phyloP scores from a whole-genome alignment of 371 early-diverging fungal genomes.

The Syncephalastrum racemosum region DNA sequence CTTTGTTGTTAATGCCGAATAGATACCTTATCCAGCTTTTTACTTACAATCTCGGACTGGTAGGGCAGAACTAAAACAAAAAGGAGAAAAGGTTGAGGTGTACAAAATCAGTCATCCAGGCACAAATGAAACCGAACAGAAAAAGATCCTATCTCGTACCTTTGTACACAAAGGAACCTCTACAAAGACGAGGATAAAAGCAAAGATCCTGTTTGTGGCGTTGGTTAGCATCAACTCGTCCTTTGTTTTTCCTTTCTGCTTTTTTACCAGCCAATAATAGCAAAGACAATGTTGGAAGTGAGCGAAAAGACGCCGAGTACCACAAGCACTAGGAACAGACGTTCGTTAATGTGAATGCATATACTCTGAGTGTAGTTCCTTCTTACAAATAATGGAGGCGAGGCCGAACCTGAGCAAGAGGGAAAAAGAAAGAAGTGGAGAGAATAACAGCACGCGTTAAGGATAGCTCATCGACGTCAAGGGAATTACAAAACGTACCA shows the following conservation, averaged over 20 bases:
- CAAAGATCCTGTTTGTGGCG: slow-evolving; percentile 30
- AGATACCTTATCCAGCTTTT: neutral
- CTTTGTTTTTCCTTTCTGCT: no score
- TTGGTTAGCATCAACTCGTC: no score
- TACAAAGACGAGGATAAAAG: slow-evolving; percentile 45
- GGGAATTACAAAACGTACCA: slow-evolving; percentile 24
- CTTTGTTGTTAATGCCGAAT: neutral
- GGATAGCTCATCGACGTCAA: neutral
- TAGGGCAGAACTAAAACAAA: slow-evolving; percentile 38
- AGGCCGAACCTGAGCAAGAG: slow-evolving; percentile 32
- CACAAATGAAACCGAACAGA: neutral
- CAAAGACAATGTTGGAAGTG: slow-evolving; percentile 31
- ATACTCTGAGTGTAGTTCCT: neutral
- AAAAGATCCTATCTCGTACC: slow-evolving; percentile 19
- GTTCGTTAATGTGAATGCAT: neutral
- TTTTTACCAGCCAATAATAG: slow-evolving; percentile 48
- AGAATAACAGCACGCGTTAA: neutral
- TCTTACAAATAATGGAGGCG: slow-evolving; percentile 41
- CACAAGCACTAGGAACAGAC: slow-evolving; percentile 28
- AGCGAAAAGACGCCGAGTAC: slow-evolving; percentile 35
- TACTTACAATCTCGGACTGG: slow-evolving; percentile 48
- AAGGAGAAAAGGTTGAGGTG: no score
- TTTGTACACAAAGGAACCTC: slow-evolving; percentile 47
- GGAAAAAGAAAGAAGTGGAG: neutral
- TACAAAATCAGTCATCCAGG: neutral